phyloP scores from a whole-genome alignment of 2,329 filamentous ascomycete genomes.

The Domatiomyces globalis region DNA sequence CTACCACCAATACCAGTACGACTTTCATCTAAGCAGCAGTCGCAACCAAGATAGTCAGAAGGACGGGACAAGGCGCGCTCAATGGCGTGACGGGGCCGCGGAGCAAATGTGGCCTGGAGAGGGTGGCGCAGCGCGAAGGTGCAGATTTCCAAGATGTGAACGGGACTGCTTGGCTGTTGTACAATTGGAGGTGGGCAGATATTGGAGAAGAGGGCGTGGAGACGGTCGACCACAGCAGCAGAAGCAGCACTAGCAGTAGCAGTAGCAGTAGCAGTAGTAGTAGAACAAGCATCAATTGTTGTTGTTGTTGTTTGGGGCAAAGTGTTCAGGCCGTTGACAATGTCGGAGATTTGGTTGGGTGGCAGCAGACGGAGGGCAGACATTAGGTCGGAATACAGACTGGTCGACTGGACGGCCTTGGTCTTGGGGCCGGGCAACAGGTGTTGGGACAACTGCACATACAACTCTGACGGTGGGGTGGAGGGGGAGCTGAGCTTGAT shows the following conservation, averaged over 20 bases:
- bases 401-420: not conserved
- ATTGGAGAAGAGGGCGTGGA: not conserved
- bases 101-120: constrained; percentile 43
- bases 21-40: constrained; percentile 28
- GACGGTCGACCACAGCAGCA: too few species aligned
- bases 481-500: not conserved
- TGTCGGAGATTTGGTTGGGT: not conserved
- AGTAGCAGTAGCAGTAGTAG: too few species aligned
- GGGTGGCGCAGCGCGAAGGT: constrained; percentile 45
- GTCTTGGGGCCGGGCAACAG: not conserved
- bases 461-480: not conserved
- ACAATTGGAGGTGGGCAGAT: not conserved
- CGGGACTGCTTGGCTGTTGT: not conserved
- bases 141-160: constrained; percentile 41
- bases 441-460: not conserved
- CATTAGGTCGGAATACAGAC: not conserved
- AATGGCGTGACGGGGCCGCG: constrained; percentile 43
- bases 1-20: not conserved
- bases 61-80: constrained; percentile 46
- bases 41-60: constrained; percentile 46
- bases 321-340: not conserved
- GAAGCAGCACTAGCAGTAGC: too few species aligned
- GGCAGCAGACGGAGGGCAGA: not conserved
- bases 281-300: too few species aligned
- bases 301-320: not conserved